Base-by-base conservation (phyloP, 2,329 filamentous ascomycete genomes). In the Alternaria solani region DNA sequence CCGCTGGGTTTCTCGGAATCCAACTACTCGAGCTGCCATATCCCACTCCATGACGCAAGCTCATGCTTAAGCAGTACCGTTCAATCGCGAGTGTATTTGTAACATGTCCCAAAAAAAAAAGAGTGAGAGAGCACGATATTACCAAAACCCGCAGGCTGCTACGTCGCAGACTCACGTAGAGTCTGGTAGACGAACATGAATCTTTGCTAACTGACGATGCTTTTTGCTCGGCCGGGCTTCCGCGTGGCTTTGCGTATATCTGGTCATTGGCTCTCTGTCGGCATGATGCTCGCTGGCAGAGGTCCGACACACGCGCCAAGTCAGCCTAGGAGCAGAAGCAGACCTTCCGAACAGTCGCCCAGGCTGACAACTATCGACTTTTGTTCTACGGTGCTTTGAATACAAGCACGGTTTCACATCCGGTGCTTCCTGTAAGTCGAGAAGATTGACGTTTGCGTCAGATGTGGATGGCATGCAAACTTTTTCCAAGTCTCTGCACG, bases 1-100 rank as follows among this genome's bases (percentile, higher is more conserved):
- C 59, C 69, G 71, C 66, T 62, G 56, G 56, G 67, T 63, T 69
- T 72, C 60, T 73, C 71, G 71, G 71, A 71, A 70, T 59, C 42
- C 63, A 60, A 56, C 61, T 57, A 64, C 53, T 66, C 62, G 55
- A 43, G 46, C 34, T 25, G 46, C 46, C 46, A 49, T 38, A 38
- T 49, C 46, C 46, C 32, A 49, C 46, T 26, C 32, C 14, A 38
- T 49, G 46, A 26, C 46, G 36, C 14, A 44, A 28, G 25, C n/a
- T 18, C 23, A 26, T 26, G 42, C 25, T 28, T 9, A 11, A 44
- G 23, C 30, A 49, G 7, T 16, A 14, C 30, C 9, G 20, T 4
- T 49, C 7, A 14, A 25, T 16, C 16, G 14, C 20, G 16, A 49
- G 25, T 25, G 5, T 30, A 3, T 36, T 2, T 49, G 46, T 38